A percentile compares a stretch with the other conserved stretches of the same genome.
Evolutionary conservation across 1,284 basidiomycete genomes (phyloP).

Genomic region (Ceratobasidium sp.): DNA sequence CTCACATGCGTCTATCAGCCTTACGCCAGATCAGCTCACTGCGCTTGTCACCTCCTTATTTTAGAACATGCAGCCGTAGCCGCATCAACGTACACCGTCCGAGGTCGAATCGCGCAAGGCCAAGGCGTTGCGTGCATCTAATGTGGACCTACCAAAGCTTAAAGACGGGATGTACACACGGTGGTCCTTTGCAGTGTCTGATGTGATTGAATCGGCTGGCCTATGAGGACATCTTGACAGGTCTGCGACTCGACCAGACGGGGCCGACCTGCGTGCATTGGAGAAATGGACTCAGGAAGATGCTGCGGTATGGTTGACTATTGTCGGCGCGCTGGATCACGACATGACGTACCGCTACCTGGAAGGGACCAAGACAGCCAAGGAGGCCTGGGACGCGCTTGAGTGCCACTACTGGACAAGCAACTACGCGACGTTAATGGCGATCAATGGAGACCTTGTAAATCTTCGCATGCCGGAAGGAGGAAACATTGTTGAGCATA

Average conservation of each 20-base stretch:
- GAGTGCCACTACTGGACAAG: neutral
- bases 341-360: constrained; percentile 1
- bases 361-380: neutral
- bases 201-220: neutral
- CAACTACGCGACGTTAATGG: neutral
- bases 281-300: neutral
- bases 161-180: neutral
- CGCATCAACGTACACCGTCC: neutral
- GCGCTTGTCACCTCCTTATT: neutral
- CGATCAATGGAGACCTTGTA: neutral
- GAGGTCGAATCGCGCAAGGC: neutral
- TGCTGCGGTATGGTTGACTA: neutral
- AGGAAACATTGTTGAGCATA: constrained; percentile 12
- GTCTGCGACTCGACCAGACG: neutral
- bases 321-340: neutral
- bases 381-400: constrained; percentile 13
- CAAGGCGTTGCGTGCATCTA: neutral
- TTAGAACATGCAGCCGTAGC: neutral
- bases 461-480: neutral
- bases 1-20: neutral
- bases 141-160: neutral
- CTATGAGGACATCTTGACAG: constrained; percentile 15
- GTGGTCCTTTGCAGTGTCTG: neutral
- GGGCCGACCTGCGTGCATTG: neutral
- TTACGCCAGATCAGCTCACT: neutral